Base-by-base conservation (phyloP, 495 filamentous ascomycete genomes). In the Penicillium bialowiezense region DNA sequence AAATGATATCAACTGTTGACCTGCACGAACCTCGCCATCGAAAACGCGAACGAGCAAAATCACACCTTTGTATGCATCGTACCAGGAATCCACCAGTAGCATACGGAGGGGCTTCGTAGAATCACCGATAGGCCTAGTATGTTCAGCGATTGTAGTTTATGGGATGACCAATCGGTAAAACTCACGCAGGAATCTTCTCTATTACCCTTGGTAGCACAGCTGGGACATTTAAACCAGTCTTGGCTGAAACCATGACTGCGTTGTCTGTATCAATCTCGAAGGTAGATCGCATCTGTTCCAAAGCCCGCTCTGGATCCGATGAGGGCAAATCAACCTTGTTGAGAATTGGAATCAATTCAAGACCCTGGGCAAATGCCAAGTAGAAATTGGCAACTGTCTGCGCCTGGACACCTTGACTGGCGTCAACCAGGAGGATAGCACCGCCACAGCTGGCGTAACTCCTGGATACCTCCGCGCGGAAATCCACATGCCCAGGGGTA, bases 361-460 rank as follows among this genome's bases (percentile, higher is more conserved):
- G 70, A 2, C 88, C 89, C 62, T 97, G 89, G 2, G 93, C 84
- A 67, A 98, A 98, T 14, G 93, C 93, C 19, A 97, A 78, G 61
- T 96, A 97, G 73, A 98, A 98, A 64, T 98, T 98, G 26, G 93
- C 91, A 1, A 97, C 95, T 2, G 91, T 96, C 70, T 96, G 91
- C 20, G 91, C 91, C 67, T 96, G 91, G 8, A 97, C 80, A 18
- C 91, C 91, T 65, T 97, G 91, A 55, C 86, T 89, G 1, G 90
- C 92, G 77, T 98, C 93, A 0, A 98, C 93, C 5, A 98, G 75
- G 20, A 98, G 75, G 38, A 98, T 63, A 6, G 95, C 93, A 50
- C 95, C 95, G 48, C 92, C 93, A 65, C 95, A 97, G 52, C 86
- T 90, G 21, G 93, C 91, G 71, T 97, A 98, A 51, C 89, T 95